Base-by-base conservation (phyloP, 352 stramenopile genomes). In the Phytophthora tubulina region DNA sequence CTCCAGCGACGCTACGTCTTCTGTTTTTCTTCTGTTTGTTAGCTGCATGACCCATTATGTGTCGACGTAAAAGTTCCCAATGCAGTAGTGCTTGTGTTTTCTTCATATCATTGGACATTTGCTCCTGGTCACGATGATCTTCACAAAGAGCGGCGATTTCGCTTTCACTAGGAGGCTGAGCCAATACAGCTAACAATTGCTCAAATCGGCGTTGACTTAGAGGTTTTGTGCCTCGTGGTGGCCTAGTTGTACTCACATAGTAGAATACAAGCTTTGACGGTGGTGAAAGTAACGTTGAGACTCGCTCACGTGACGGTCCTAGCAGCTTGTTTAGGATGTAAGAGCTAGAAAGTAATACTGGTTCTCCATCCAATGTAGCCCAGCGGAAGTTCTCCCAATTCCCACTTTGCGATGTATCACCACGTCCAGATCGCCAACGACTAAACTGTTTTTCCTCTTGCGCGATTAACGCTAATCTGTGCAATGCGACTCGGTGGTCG, bases 301-400 rank as follows among this genome's bases (percentile, higher is more conserved):
- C 46, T 1, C 51, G 63, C 9, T 54, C 50, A 41, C 27, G 70
- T 44, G 2, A 30, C 48, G 78, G 75, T 0, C 53, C 72, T 6
- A 94, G 77, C 6, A 91, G 59, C 42, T 79, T 84, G 39, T 91
- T 89, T 6, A 97, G 80, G 51, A 95, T 89, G 50, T 80, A 97
- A 6, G 75, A 76, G 45, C 75, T 92, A 1, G 82, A 93, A 8
- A 97, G 73, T 17, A 88, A 42, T 31, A 92, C 77, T 0, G 73
- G 59, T 11, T 87, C 63, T 15, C 84, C 80, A 53, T 96, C 89
- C 50, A 96, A 57, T 0, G 72, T 88, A 7, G 91, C 91, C 72
- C 93, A 89, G 10, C 92, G 84, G 56, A 97, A 97, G 65, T 97
- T 97, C 63, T 96, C 84, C 88, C 89, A 97, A 61, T 97, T 91